Evolutionary conservation across 169 alveolate species (phyloP).

Genomic region (Eimeria tenella): DNA sequence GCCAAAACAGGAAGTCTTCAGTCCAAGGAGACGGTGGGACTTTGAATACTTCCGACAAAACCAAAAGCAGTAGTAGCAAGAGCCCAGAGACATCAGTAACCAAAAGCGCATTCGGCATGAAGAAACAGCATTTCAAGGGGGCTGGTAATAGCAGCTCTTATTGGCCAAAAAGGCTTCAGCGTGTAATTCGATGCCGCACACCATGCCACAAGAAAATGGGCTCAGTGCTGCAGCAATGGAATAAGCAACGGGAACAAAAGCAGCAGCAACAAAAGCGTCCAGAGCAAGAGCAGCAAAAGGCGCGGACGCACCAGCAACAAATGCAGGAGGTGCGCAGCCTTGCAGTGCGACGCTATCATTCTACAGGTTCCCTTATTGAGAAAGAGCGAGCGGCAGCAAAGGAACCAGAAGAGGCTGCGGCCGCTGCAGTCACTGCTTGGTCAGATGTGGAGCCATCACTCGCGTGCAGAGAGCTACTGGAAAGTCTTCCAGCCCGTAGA

Average conservation of each 20-base stretch:
- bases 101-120: background rate
- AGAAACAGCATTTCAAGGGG: no score
- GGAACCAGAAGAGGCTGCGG: background rate
- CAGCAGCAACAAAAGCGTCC: background rate
- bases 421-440: slow-evolving; percentile 15
- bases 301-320: slow-evolving; percentile 5
- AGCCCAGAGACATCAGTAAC: slow-evolving; percentile 41
- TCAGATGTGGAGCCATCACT: slow-evolving; percentile 36
- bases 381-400: slow-evolving; percentile 28
- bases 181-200: no score
- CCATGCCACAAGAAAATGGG: no score
- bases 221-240: slow-evolving; percentile 11
- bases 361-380: background rate
- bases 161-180: no score
- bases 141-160: no score
- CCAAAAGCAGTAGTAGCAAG: slow-evolving; percentile 25
- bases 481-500: slow-evolving; percentile 2
- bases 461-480: background rate
- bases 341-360: slow-evolving; percentile 20
- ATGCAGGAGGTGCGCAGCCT: background rate
- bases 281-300: slow-evolving; percentile 41
- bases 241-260: background rate
- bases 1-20: background rate
- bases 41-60: background rate
- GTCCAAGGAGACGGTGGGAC: background rate